Conservation (phyloP, 352 stramenopile species). For the Blastocystis sp. region DNA sequence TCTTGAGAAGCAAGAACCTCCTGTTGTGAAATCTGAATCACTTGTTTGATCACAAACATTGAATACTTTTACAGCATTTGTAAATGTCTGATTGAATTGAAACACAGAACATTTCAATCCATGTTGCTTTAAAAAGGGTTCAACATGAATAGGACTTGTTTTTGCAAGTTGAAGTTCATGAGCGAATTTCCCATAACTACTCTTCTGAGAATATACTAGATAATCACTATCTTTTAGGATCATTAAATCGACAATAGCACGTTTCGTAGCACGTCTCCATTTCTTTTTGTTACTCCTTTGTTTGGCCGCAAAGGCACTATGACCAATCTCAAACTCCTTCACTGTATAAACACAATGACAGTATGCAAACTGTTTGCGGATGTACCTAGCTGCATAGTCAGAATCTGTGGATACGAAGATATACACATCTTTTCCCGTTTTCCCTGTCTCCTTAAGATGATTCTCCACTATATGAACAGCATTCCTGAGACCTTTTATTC, state of each 20-base stretch:
- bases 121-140: neutral
- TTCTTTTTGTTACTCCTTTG: neutral
- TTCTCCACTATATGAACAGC: neutral
- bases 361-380: neutral
- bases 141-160: neutral
- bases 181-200: slow-evolving; percentile 28
- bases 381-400: neutral
- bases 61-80: neutral
- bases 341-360: neutral
- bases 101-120: neutral
- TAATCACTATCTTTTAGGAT: slow-evolving; percentile 49
- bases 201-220: neutral
- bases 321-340: slow-evolving; percentile 6
- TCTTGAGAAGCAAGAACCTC: no score
- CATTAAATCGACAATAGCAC: slow-evolving; percentile 24
- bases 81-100: neutral
- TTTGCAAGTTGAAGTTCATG: neutral
- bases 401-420: slow-evolving; percentile 38
- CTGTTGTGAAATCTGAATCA: no score
- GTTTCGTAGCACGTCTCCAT: neutral
- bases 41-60: neutral
- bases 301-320: neutral
- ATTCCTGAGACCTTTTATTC: neutral
- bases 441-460: neutral
- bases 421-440: neutral